A percentile compares a stretch with the other conserved stretches of the same genome.
Conservation (phyloP, 257 asterid species). For the Rauvolfia tetraphylla region DNA sequence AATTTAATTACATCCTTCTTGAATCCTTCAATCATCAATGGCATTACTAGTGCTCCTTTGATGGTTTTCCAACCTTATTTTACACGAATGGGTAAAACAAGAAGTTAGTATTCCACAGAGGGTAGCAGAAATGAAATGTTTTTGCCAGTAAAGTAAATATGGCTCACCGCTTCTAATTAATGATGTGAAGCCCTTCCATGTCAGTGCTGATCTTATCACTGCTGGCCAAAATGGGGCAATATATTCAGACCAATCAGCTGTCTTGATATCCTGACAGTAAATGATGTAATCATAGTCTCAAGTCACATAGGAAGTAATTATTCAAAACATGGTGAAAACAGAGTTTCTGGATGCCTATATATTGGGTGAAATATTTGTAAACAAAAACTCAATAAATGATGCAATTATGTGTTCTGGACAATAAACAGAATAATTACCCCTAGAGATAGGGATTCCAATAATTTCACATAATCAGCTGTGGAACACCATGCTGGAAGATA, state of each 20-base stretch:
- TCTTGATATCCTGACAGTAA: conserved; percentile 61
- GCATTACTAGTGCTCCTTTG: conserved; percentile 90
- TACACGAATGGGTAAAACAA: neutral
- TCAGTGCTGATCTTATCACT: conserved; percentile 71
- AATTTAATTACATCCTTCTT: conserved; percentile 81
- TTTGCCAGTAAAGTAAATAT: neutral
- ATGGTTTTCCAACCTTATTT: conserved; percentile 86
- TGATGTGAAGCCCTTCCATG: conserved; percentile 92
- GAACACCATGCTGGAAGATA: conserved; percentile 97
- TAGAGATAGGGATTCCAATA: conserved; percentile 66
- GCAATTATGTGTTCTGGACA: neutral
- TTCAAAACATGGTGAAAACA: neutral
- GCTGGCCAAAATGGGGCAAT: conserved; percentile 99
- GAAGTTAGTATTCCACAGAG: neutral
- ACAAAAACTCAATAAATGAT: neutral
- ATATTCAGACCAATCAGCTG: conserved; percentile 80
- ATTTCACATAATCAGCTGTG: conserved; percentile 66
- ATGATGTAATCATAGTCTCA: neutral
- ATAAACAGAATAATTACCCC: conserved; percentile 42
- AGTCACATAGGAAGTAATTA: neutral
- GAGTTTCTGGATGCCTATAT: neutral
- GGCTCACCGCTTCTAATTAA: conserved; percentile 65
- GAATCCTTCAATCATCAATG: conserved; percentile 85
- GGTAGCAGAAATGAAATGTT: neutral
- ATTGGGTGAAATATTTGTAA: neutral